phyloP scores from a whole-genome alignment of 345 rosid species.

The Orychophragmus violaceus region DNA sequence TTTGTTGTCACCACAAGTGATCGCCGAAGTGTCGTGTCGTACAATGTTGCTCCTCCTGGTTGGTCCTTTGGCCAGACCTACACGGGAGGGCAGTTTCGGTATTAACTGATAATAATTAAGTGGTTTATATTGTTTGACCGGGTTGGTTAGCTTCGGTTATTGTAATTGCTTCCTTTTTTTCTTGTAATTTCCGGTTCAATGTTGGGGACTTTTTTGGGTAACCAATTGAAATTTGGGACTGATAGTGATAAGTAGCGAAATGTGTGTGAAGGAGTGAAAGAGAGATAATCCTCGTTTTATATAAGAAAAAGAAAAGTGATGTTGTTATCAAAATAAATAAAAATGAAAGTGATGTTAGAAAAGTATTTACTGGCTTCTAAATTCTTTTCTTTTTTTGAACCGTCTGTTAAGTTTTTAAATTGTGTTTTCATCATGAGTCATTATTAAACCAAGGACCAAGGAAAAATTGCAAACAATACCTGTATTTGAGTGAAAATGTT shows the following conservation, averaged over 20 bases:
- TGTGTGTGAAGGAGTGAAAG: neutral
- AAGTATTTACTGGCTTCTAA: neutral
- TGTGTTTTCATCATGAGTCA: neutral
- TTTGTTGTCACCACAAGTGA: conserved; percentile 61
- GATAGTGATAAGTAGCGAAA: conserved; percentile 9
- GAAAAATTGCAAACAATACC: neutral
- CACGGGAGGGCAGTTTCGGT: conserved; percentile 55
- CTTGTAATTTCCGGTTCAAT: conserved; percentile 9
- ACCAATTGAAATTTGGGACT: conserved; percentile 17
- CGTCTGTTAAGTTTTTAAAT: neutral
- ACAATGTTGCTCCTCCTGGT: conserved; percentile 55
- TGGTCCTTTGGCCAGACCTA: conserved; percentile 85
- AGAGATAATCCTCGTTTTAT: neutral
- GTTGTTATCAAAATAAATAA: neutral
- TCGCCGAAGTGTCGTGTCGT: conserved; percentile 55
- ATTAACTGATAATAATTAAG: conserved; percentile 4
- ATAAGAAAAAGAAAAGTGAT: neutral
- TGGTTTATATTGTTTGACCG: neutral
- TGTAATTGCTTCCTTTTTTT: neutral
- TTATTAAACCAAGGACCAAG: neutral
- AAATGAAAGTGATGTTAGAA: neutral
- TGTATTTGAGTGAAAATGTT: neutral
- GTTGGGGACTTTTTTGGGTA: conserved; percentile 28
- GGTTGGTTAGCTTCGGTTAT: neutral
- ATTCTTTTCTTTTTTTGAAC: too few species aligned